Evolutionary conservation across 1,284 basidiomycete species (phyloP).

Genomic region (Moesziomyces sp.): DNA sequence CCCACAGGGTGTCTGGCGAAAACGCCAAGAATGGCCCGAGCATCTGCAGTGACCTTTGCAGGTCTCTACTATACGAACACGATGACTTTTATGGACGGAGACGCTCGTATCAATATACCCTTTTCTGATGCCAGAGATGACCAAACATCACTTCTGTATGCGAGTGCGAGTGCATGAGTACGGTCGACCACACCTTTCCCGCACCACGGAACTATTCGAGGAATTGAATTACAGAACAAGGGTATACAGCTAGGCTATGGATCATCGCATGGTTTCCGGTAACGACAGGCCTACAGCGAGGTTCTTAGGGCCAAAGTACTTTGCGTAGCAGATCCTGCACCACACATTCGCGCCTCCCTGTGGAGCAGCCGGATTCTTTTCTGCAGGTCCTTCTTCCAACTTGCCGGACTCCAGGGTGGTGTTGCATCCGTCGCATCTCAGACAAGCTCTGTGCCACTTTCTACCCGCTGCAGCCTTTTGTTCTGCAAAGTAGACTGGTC

Average conservation of each 20-base stretch:
- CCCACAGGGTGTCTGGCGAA: constrained; percentile 19
- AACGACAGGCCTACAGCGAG: constrained; percentile 44
- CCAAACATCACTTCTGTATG: neutral
- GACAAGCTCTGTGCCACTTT: constrained; percentile 64
- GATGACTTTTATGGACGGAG: neutral
- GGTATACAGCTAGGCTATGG: neutral
- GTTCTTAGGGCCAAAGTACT: constrained; percentile 53
- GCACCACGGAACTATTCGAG: neutral
- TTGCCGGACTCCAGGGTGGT: constrained; percentile 60
- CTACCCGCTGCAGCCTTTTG: constrained; percentile 61
- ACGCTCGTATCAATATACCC: constrained; percentile 15
- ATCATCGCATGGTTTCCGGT: constrained; percentile 41
- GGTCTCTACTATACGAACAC: neutral
- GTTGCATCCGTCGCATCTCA: constrained; percentile 63
- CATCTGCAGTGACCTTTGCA: constrained; percentile 12
- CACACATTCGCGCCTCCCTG: constrained; percentile 53
- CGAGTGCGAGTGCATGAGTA: neutral
- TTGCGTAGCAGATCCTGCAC: constrained; percentile 65
- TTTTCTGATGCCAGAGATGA: neutral
- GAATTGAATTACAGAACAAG: neutral
- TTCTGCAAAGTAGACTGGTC: constrained; percentile 66
- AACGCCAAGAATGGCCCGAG: constrained; percentile 30
- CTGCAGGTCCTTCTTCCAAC: constrained; percentile 61
- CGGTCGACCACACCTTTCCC: too few species aligned
- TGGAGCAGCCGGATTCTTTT: constrained; percentile 13